phyloP scores from a whole-genome alignment of 352 stramenopile genomes.

The Phytophthora rubi region DNA sequence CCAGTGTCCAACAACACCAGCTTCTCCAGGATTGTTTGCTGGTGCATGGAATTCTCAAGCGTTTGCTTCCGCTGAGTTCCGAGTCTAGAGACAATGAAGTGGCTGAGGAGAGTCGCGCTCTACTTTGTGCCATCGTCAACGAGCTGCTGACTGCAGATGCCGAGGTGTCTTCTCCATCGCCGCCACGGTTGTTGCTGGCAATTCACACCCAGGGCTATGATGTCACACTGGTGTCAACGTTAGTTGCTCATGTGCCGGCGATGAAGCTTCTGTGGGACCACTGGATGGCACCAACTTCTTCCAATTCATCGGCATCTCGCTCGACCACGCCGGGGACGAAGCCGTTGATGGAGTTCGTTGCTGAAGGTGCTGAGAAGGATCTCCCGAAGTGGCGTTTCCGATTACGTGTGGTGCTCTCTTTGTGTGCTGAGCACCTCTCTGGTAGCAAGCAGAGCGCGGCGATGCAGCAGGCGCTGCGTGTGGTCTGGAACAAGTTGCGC shows the following conservation, averaged over 20 bases:
- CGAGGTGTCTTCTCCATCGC: not conserved
- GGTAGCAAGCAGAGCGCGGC: conserved; percentile 40
- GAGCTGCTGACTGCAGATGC: not conserved
- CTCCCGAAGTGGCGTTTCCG: conserved; percentile 61
- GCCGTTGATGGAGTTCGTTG: conserved; percentile 61
- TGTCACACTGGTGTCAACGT: not conserved
- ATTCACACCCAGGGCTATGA: conserved; percentile 4
- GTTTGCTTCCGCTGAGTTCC: conserved; percentile 30
- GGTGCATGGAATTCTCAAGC: conserved; percentile 51
- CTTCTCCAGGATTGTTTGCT: conserved; percentile 69
- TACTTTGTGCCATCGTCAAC: not conserved
- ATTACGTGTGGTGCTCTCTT: conserved; percentile 54
- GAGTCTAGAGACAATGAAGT: not conserved
- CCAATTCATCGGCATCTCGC: conserved; percentile 30
- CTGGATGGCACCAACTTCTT: conserved; percentile 50
- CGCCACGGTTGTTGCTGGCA: not conserved
- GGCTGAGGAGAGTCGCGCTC: not conserved
- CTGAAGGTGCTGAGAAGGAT: conserved; percentile 54
- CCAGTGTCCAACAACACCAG: conserved; percentile 53
- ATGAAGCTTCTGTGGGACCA: conserved; percentile 2
- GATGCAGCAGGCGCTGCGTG: conserved; percentile 60
- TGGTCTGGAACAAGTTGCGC: conserved; percentile 65
- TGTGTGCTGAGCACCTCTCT: conserved; percentile 55
- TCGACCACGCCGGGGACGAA: conserved; percentile 35
- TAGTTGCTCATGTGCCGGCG: not conserved